Percentiles rank a stretch among this genome's conserved stretches.
These are phyloP conservation scores for Mentha longifolia DNA, from an alignment of 257 asterid genomes.

Conservation along the genomic window DNA sequence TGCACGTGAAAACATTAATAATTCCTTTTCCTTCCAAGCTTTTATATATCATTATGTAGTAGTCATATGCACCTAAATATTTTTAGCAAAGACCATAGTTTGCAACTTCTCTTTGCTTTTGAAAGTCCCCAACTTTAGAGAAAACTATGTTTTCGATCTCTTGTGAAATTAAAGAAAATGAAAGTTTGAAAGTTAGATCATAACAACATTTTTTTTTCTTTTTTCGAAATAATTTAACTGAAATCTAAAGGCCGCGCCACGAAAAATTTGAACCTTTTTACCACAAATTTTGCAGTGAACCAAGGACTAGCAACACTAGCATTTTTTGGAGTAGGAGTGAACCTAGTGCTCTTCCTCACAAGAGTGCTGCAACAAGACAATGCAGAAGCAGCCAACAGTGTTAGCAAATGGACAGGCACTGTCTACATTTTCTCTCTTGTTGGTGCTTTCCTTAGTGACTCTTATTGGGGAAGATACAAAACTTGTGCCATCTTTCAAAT, in stretches of 20 bases:
- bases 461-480: constrained; percentile 94
- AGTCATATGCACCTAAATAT: neutral
- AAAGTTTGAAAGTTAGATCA: no score
- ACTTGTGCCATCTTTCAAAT: constrained; percentile 85
- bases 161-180: no score
- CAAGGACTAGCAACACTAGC: constrained; percentile 97
- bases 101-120: neutral
- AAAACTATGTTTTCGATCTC: no score
- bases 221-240: no score
- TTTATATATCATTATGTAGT: no score
- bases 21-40: neutral
- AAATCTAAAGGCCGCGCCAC: no score
- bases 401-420: constrained; percentile 98
- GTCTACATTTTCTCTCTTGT: constrained; percentile 94
- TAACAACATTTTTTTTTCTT: no score
- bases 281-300: no score
- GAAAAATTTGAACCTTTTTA: no score
- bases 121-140: neutral
- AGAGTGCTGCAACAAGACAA: constrained; percentile 80
- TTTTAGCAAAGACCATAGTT: constrained; percentile 15
- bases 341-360: constrained; percentile 86
- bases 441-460: constrained; percentile 96
- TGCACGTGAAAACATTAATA: constrained; percentile 23
- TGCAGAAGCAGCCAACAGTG: constrained; percentile 91
- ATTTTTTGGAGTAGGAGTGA: constrained; percentile 92